Base-by-base conservation (phyloP, 805 yeast genomes). In the Scheffersomyces coipomensis region DNA sequence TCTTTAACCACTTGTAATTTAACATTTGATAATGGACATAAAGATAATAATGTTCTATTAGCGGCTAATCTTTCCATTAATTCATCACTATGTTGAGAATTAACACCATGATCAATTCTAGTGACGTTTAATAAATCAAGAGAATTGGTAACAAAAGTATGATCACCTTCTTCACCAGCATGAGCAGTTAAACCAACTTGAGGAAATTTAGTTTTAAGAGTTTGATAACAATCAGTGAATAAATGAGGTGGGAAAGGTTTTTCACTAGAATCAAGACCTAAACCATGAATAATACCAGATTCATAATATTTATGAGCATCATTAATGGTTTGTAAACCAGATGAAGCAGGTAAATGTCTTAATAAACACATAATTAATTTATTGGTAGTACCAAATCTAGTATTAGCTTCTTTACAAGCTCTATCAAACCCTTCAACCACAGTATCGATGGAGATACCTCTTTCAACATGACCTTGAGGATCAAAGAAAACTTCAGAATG, bases 161-260 rank as follows among this genome's bases (percentile, higher is more conserved):
- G 80, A 46, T 83, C 87, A 38, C 91, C 95, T 66, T 87, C 95
- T 63, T 87, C 95, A 52, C 95, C 95, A 2, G 93, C 95, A 54
- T 87, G 95, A 2, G 95, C 91, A 26, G 95, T 87, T 39, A 84
- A 68, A 29, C 79, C 74, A 39, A 82, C 73, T 18, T 75, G 63
- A 18, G 83, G 78, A 52, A 69, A 76, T 30, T 67, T 55, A 18
- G 67, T 63, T 39, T 66, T 68, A 6, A 85, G 73, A 16, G 57
- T 52, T 8, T 60, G 49, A 57, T 81, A 87, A 56, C 88, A 81
- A 35, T 83, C 85, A 11, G 63, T 64, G 53, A 85, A 87, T 35
- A 83, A 55, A 36, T 75, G 71, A 9, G 95, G 91, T 12, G 90
- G 91, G 63, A 82, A 81, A 24, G 88, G 89, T 44, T 68, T 77